These are phyloP conservation scores for Abrus pulchellus DNA, from an alignment of 306 rosid genomes.

Conservation along the genomic window DNA sequence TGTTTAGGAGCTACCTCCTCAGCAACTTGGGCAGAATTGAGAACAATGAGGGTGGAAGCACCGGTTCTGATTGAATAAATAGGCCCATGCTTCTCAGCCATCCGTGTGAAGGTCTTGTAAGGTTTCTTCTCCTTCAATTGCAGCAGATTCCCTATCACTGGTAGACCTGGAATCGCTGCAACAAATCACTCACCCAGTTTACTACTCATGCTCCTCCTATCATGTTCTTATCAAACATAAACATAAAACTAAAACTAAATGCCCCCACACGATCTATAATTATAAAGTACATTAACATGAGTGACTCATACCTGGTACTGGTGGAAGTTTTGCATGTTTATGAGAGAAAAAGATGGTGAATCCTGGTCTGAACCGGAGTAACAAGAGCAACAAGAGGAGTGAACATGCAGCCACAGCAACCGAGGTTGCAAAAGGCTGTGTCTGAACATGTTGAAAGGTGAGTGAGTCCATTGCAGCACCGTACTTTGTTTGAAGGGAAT, in stretches of 20 bases:
- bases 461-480: too few species aligned
- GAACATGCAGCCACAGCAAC: constrained; percentile 61
- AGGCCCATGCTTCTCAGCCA: constrained; percentile 81
- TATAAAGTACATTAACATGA: too few species aligned
- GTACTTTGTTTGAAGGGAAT: too few species aligned
- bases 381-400: constrained; percentile 44
- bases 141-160: constrained; percentile 84
- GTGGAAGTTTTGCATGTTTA: constrained; percentile 58
- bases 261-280: too few species aligned
- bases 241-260: neutral
- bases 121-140: constrained; percentile 98
- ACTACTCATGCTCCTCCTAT: too few species aligned
- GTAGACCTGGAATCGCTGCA: constrained; percentile 85
- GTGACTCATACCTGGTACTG: constrained; percentile 66
- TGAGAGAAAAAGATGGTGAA: too few species aligned
- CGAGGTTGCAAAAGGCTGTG: constrained; percentile 29
- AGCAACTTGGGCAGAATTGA: constrained; percentile 72
- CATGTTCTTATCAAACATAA: neutral
- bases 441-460: too few species aligned
- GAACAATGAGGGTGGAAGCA: constrained; percentile 84
- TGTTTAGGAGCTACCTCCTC: constrained; percentile 64
- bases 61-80: constrained; percentile 84
- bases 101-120: constrained; percentile 75
- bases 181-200: constrained; percentile 25
- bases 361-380: neutral